Evolutionary conservation across 2,329 filamentous ascomycete species (phyloP).

Genomic region (Monosporascus cannonballus): DNA sequence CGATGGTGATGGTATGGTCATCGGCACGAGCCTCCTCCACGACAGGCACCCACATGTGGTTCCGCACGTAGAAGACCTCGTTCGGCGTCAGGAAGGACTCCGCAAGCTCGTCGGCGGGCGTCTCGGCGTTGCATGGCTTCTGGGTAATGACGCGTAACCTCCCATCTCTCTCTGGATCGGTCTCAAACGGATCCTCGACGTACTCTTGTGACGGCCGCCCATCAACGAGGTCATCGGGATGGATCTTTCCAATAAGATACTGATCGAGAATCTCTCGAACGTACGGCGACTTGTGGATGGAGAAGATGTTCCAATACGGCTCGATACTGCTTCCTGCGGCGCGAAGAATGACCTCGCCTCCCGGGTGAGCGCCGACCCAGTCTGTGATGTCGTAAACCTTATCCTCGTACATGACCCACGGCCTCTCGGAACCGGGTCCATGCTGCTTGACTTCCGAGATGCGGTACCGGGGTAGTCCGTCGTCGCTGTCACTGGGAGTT

Average conservation of each 20-base stretch:
- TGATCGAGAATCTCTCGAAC: conserved; percentile 60
- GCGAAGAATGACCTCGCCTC: conserved; percentile 61
- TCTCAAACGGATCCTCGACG: conserved; percentile 52
- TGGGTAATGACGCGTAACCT: conserved; percentile 33
- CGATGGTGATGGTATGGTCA: conserved; percentile 32
- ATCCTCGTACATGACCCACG: conserved; percentile 59
- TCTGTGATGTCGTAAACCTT: conserved; percentile 67
- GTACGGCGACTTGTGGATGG: conserved; percentile 60
- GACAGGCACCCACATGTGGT: conserved; percentile 42
- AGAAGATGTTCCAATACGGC: conserved; percentile 65
- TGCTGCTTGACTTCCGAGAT: conserved; percentile 47
- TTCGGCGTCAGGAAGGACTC: conserved; percentile 38
- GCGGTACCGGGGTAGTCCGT: conserved; percentile 41
- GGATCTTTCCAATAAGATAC: conserved; percentile 57
- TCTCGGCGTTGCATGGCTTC: conserved; percentile 46
- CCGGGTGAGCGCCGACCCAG: conserved; percentile 60
- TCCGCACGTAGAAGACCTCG: conserved; percentile 39
- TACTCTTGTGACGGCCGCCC: conserved; percentile 45
- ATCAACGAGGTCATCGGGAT: conserved; percentile 51
- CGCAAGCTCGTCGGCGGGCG: conserved; percentile 32
- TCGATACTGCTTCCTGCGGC: conserved; percentile 61
- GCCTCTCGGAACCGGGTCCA: conserved; percentile 43
- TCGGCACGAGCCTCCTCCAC: conserved; percentile 26
- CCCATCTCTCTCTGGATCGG: conserved; percentile 36
- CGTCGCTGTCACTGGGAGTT: conserved; percentile 22